These are phyloP conservation scores for Daedaleopsis sinensis DNA, from an alignment of 768 basidiomycete genomes.

Conservation along the genomic window DNA sequence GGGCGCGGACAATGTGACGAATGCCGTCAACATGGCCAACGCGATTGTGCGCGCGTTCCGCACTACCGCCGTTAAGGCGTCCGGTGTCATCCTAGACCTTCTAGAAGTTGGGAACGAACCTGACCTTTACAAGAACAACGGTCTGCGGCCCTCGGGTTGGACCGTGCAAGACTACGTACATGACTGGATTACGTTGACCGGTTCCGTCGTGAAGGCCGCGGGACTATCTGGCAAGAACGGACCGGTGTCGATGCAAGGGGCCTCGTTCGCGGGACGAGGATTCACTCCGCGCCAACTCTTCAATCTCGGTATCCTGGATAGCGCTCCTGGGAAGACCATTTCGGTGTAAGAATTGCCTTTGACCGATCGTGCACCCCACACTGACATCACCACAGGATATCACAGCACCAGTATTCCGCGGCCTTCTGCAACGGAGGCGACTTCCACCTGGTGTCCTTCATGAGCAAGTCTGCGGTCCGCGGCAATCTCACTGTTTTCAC, in stretches of 20 bases:
- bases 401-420: slow-evolving; percentile 57
- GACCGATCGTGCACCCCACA: not conserved
- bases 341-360: slow-evolving; percentile 45
- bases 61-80: slow-evolving; percentile 21
- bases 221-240: slow-evolving; percentile 20
- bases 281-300: slow-evolving; percentile 70
- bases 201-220: slow-evolving; percentile 25
- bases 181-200: slow-evolving; percentile 32
- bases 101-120: slow-evolving; percentile 39
- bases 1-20: slow-evolving; percentile 39
- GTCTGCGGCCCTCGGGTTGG: slow-evolving; percentile 29
- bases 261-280: slow-evolving; percentile 30
- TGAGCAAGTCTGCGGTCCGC: slow-evolving; percentile 60
- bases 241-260: slow-evolving; percentile 28
- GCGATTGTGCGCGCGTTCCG: slow-evolving; percentile 34
- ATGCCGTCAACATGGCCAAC: slow-evolving; percentile 36
- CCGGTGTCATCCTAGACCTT: slow-evolving; percentile 33
- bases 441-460: slow-evolving; percentile 59
- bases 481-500: slow-evolving; percentile 43
- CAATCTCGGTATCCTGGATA: slow-evolving; percentile 50
- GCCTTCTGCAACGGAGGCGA: slow-evolving; percentile 58
- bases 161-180: slow-evolving; percentile 33
- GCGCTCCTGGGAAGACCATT: slow-evolving; percentile 51
- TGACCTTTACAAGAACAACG: slow-evolving; percentile 36
- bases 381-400: slow-evolving; percentile 43